phyloP scores from a whole-genome alignment of 768 basidiomycete genomes.

The Sistotremastrum niveocremeum region DNA sequence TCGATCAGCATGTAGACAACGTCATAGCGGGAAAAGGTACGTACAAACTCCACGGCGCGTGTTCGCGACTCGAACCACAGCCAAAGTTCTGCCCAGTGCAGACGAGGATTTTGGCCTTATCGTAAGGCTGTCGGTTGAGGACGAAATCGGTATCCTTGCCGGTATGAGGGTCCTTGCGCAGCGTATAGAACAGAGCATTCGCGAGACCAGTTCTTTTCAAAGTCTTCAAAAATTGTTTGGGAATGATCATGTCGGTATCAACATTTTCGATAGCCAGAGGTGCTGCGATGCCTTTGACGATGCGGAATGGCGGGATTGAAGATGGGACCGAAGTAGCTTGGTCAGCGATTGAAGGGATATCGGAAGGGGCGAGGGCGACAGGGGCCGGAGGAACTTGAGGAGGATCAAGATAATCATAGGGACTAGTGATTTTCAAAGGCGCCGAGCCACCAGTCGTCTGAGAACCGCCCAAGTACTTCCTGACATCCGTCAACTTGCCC shows the following conservation, averaged over 20 bases:
- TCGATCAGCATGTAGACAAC: constrained; percentile 2
- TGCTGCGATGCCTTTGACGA: constrained; percentile 63
- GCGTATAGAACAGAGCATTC: constrained; percentile 68
- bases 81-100: constrained; percentile 86
- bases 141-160: constrained; percentile 76
- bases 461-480: constrained; percentile 48
- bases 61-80: constrained; percentile 81
- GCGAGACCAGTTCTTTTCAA: constrained; percentile 82
- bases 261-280: constrained; percentile 76
- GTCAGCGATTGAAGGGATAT: constrained; percentile 17
- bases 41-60: constrained; percentile 79
- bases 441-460: constrained; percentile 32
- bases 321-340: constrained; percentile 32
- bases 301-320: constrained; percentile 45
- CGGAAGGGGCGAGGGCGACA: constrained; percentile 17
- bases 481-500: constrained; percentile 74
- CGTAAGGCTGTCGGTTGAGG: constrained; percentile 68
- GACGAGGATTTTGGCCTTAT: constrained; percentile 64
- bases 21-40: constrained; percentile 15
- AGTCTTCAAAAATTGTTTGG: constrained; percentile 88
- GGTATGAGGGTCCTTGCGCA: constrained; percentile 65
- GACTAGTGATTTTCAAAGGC: constrained; percentile 52
- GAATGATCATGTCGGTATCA: constrained; percentile 91
- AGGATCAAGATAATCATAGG: constrained; percentile 67
- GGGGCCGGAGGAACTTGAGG: constrained; percentile 43